Conservation (phyloP, 192 early-diverging fungal genomes). For the Neocallimastix lanati region DNA sequence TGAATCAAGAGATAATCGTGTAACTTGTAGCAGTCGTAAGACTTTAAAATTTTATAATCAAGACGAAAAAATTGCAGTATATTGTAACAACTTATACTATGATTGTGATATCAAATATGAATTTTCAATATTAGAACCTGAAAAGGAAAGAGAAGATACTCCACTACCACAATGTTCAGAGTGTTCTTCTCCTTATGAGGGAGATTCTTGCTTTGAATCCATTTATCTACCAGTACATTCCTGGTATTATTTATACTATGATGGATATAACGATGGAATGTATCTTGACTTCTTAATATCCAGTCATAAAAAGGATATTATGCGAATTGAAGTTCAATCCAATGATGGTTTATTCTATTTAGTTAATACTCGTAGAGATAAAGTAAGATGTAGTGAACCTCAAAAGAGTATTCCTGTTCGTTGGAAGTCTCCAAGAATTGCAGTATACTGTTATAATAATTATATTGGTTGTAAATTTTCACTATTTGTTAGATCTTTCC, state of each 20-base stretch:
- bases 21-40: neutral
- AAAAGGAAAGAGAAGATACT: neutral
- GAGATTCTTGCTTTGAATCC: neutral
- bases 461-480: neutral
- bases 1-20: neutral
- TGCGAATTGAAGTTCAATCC: neutral
- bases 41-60: neutral
- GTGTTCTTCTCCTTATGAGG: neutral
- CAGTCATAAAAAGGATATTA: neutral
- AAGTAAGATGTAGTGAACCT: neutral
- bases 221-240: neutral
- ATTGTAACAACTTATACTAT: neutral
- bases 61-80: neutral
- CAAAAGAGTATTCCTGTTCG: neutral
- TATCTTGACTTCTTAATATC: neutral
- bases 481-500: neutral
- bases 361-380: neutral
- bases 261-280: neutral
- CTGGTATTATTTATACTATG: neutral
- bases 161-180: neutral
- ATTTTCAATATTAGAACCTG: neutral
- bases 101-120: neutral
- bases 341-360: neutral
- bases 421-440: neutral
- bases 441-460: neutral